Percentiles rank a stretch among this genome's conserved stretches.
phyloP scores from a whole-genome alignment of 306 rosid genomes.

The Geum urbanum region DNA sequence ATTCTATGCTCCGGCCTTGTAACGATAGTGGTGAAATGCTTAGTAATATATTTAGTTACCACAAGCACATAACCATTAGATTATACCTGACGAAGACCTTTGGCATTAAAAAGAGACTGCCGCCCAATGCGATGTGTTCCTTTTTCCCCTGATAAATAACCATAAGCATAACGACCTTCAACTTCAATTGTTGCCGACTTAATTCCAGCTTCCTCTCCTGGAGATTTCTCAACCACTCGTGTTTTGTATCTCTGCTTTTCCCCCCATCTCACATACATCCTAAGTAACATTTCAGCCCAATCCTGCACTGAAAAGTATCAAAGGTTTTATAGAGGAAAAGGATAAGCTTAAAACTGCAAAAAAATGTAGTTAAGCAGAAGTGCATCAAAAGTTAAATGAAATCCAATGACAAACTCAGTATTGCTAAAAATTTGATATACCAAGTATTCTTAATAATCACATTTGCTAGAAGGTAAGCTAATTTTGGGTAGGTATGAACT shows the following conservation, averaged over 20 bases:
- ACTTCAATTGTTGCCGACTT: conserved; percentile 89
- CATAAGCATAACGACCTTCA: conserved; percentile 96
- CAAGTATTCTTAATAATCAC: not conserved
- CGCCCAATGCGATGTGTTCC: conserved; percentile 94
- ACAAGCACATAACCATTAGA: conserved; percentile 6
- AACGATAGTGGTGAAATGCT: too few relatives aligned
- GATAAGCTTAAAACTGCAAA: not conserved
- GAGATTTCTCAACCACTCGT: conserved; percentile 81
- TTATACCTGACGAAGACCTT: conserved; percentile 92
- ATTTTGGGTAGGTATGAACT: not conserved
- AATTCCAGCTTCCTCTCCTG: conserved; percentile 96
- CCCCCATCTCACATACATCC: conserved; percentile 96
- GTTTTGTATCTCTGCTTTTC: conserved; percentile 90
- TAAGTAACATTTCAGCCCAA: conserved; percentile 98
- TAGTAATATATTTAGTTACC: not conserved
- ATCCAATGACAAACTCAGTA: not conserved
- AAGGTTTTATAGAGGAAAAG: conserved; percentile 35
- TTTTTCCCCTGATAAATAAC: conserved; percentile 93
- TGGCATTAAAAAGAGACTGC: conserved; percentile 91
- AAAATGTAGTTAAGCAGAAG: not conserved
- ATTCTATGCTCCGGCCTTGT: too few relatives aligned
- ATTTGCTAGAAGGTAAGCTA: not conserved
- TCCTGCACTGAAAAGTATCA: conserved; percentile 85
- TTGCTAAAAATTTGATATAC: not conserved
- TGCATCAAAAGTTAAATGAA: not conserved